These are phyloP conservation scores for Lodderomyces oxycetoniae DNA, from an alignment of 1,139 yeast species.

Conservation along the genomic window DNA sequence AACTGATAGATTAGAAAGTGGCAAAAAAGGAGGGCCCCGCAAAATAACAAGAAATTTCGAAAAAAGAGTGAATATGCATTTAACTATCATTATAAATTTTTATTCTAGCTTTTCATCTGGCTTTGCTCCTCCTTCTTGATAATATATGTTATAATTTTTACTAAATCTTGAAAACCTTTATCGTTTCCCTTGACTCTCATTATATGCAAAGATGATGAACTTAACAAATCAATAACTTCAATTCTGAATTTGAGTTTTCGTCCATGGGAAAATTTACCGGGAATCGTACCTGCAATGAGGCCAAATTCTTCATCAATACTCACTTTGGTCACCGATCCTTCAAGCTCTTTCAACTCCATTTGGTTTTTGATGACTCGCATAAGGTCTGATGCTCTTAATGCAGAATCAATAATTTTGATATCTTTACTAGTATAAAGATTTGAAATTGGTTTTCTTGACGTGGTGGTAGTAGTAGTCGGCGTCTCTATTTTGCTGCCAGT, in stretches of 20 bases:
- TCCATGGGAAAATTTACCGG: constrained; percentile 46
- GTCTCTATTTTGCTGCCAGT: constrained; percentile 15
- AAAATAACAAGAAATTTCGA: too few relatives aligned
- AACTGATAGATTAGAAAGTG: too few relatives aligned
- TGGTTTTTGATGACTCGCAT: constrained; percentile 36
- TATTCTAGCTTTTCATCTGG: too few relatives aligned
- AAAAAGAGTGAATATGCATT: too few relatives aligned
- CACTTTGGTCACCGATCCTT: constrained; percentile 45
- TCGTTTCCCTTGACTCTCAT: constrained; percentile 62
- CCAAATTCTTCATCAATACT: constrained; percentile 43
- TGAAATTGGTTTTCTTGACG: constrained; percentile 4
- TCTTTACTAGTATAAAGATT: constrained; percentile 13
- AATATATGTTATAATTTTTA: constrained; percentile 41
- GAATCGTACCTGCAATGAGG: constrained; percentile 42
- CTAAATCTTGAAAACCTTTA: constrained; percentile 57
- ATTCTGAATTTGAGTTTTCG: constrained; percentile 47
- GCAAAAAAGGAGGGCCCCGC: too few relatives aligned
- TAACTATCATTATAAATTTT: constrained; percentile 1
- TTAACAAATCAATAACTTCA: constrained; percentile 36
- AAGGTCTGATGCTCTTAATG: constrained; percentile 27
- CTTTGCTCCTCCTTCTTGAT: constrained; percentile 35
- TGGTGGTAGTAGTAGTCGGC: constrained; percentile 3
- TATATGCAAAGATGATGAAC: constrained; percentile 48
- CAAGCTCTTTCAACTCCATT: constrained; percentile 45
- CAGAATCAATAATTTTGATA: constrained; percentile 32